Percentiles rank a stretch among this genome's conserved stretches.
Conservation (phyloP, 2,329 filamentous ascomycete species). For the Cordyceps farinosa region DNA sequence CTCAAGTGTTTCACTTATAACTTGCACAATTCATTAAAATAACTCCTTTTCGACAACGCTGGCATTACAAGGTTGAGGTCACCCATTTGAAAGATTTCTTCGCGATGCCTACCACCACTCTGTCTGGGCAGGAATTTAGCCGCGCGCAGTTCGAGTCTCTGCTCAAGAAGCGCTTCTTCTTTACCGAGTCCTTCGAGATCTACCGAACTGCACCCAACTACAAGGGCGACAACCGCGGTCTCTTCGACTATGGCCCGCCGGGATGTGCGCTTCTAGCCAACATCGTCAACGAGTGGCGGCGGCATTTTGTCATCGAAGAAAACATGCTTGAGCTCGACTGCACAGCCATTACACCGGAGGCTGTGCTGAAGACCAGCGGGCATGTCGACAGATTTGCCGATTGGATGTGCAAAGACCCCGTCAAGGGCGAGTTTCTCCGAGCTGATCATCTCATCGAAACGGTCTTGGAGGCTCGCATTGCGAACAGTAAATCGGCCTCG, state of each 20-base stretch:
- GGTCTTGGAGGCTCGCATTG: slow-evolving; percentile 59
- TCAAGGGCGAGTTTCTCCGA: slow-evolving; percentile 66
- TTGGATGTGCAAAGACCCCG: slow-evolving; percentile 69
- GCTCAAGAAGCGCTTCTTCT: slow-evolving; percentile 61
- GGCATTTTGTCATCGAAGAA: slow-evolving; percentile 21
- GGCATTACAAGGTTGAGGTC: too few relatives aligned
- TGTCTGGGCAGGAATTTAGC: slow-evolving; percentile 43
- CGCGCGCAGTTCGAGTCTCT: slow-evolving; percentile 59
- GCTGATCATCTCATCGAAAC: slow-evolving; percentile 66
- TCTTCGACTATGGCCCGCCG: slow-evolving; percentile 21
- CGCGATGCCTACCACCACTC: neutral
- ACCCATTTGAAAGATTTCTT: too few relatives aligned
- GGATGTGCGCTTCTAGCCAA: slow-evolving; percentile 20
- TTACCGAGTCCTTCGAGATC: slow-evolving; percentile 66
- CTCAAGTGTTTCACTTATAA: too few relatives aligned
- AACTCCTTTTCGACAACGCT: too few relatives aligned
- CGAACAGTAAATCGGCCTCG: slow-evolving; percentile 39
- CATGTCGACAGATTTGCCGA: slow-evolving; percentile 71
- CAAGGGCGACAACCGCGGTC: slow-evolving; percentile 20
- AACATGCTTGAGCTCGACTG: slow-evolving; percentile 56
- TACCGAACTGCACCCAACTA: slow-evolving; percentile 36
- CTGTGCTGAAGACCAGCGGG: slow-evolving; percentile 65
- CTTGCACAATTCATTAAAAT: too few relatives aligned
- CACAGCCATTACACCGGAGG: slow-evolving; percentile 65
- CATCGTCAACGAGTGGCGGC: slow-evolving; percentile 20